Evolutionary conservation across 345 rosid genomes (phyloP).

Genomic region (Melastoma malabathricum): DNA sequence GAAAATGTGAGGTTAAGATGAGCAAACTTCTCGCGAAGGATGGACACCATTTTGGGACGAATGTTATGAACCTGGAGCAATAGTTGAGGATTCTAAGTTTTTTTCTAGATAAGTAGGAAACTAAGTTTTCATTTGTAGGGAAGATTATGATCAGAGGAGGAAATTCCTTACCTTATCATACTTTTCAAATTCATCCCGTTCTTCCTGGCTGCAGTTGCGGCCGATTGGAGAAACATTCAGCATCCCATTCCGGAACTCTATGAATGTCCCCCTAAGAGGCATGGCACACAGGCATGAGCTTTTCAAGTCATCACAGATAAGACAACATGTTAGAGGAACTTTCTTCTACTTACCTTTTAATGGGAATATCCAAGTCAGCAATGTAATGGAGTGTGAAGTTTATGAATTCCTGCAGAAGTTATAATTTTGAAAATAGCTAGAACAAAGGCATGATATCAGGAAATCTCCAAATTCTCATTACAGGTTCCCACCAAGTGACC

Average conservation of each 20-base stretch:
- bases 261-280: conserved; percentile 72
- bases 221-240: conserved; percentile 95
- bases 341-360: conserved; percentile 49
- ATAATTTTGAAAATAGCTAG: conserved; percentile 8
- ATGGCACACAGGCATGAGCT: conserved; percentile 3
- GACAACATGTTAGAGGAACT: conserved; percentile 1
- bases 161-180: conserved; percentile 64
- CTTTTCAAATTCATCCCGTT: conserved; percentile 90
- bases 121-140: not conserved
- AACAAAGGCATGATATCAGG: not conserved
- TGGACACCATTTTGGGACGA: conserved; percentile 71
- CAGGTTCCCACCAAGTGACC: too few relatives aligned
- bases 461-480: too few relatives aligned
- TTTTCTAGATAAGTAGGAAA: not conserved
- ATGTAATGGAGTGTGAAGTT: conserved; percentile 77
- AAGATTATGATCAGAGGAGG: not conserved
- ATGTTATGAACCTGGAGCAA: conserved; percentile 66
- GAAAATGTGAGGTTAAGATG: conserved; percentile 92
- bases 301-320: not conserved
- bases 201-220: conserved; percentile 98
- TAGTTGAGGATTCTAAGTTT: not conserved
- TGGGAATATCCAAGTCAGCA: conserved; percentile 95
- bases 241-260: conserved; percentile 97
- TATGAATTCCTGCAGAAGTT: conserved; percentile 61
- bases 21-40: conserved; percentile 74